A percentile compares a stretch with the other conserved stretches of the same genome.
These are phyloP conservation scores for Hysterangium stoloniferum DNA, from an alignment of 768 basidiomycete species.

Conservation along the genomic window DNA sequence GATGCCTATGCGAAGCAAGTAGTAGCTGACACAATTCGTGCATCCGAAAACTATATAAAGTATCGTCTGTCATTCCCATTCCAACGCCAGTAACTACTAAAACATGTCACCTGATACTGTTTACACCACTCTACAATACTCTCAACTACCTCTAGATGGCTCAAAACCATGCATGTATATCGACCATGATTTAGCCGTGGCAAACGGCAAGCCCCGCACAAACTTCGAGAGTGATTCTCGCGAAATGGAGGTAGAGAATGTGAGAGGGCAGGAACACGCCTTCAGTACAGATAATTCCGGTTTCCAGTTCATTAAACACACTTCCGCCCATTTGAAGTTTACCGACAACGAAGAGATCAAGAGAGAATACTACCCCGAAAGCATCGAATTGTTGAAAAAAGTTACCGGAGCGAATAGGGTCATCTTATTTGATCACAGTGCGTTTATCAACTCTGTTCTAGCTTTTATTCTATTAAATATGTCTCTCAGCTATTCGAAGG, in stretches of 20 bases:
- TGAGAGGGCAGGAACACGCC: slow-evolving; percentile 27
- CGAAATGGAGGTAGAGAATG: slow-evolving; percentile 23
- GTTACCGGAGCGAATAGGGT: slow-evolving; percentile 31
- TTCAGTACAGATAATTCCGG: slow-evolving; percentile 32
- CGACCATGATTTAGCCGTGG: too few relatives aligned
- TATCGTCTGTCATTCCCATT: too few relatives aligned
- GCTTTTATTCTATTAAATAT: not conserved
- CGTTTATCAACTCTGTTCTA: not conserved
- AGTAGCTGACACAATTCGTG: too few relatives aligned
- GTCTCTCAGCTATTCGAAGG: slow-evolving; percentile 33
- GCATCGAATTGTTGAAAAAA: slow-evolving; percentile 29
- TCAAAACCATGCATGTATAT: too few relatives aligned
- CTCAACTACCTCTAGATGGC: too few relatives aligned
- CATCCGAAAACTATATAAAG: too few relatives aligned
- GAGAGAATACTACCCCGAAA: slow-evolving; percentile 34
- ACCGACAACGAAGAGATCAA: slow-evolving; percentile 28
- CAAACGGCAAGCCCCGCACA: too few relatives aligned
- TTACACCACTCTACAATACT: too few relatives aligned
- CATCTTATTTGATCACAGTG: slow-evolving; percentile 38
- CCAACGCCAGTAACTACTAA: too few relatives aligned
- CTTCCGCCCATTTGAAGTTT: slow-evolving; percentile 20
- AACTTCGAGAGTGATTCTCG: too few relatives aligned
- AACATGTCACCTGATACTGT: too few relatives aligned
- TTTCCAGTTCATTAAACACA: slow-evolving; percentile 33
- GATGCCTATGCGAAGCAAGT: too few relatives aligned